phyloP scores from a whole-genome alignment of 2,329 filamentous ascomycete species.

The Thyridium curvatum region DNA sequence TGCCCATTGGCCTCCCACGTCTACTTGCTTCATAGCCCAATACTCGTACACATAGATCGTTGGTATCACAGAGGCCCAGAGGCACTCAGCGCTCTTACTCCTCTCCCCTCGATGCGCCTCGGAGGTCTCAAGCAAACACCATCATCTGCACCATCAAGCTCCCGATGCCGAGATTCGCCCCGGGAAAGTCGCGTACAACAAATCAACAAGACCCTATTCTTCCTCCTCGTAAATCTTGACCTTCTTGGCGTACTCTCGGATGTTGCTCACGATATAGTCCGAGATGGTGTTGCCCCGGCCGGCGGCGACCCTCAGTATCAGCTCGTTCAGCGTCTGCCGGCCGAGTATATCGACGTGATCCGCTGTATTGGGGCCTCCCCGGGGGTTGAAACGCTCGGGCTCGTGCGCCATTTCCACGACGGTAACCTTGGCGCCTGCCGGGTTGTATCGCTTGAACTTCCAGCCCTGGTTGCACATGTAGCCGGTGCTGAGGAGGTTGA shows the following conservation, averaged over 20 bases:
- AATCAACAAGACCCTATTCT: slow-evolving; percentile 1
- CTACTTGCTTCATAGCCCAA: neutral
- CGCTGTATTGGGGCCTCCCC: slow-evolving; percentile 64
- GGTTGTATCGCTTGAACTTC: slow-evolving; percentile 91
- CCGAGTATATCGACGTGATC: slow-evolving; percentile 97
- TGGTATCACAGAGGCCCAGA: neutral
- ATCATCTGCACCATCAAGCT: neutral
- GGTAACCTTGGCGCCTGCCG: slow-evolving; percentile 71
- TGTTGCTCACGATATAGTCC: slow-evolving; percentile 73
- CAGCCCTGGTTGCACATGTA: slow-evolving; percentile 98
- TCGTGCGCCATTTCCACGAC: slow-evolving; percentile 96
- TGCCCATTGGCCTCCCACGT: too few species aligned
- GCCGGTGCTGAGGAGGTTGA: slow-evolving; percentile 82
- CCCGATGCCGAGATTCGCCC: neutral
- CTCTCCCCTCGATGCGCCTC: neutral
- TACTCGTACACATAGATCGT: neutral
- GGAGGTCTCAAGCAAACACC: neutral
- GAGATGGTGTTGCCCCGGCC: slow-evolving; percentile 76
- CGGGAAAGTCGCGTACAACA: neutral
- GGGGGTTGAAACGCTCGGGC: slow-evolving; percentile 82
- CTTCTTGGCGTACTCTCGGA: slow-evolving; percentile 73
- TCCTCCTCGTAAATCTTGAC: slow-evolving; percentile 74
- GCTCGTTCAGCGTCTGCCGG: slow-evolving; percentile 79
- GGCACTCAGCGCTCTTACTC: neutral
- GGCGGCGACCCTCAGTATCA: slow-evolving; percentile 80